Evolutionary conservation across 768 basidiomycete species (phyloP).

Genomic region (Termitomyces heimii): DNA sequence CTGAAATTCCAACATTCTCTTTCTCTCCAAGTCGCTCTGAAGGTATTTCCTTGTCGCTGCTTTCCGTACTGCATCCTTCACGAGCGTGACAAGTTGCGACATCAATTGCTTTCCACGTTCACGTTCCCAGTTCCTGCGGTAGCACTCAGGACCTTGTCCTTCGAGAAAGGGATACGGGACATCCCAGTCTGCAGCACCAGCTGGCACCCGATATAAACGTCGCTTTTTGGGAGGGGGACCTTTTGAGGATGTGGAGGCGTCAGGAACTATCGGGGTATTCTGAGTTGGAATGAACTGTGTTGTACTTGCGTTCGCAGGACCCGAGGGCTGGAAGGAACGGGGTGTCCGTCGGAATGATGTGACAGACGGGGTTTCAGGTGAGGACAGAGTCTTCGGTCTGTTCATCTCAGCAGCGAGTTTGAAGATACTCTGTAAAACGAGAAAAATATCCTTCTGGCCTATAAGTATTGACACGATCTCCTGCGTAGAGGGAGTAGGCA

Average conservation of each 20-base stretch:
- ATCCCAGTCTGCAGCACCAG: constrained; percentile 80
- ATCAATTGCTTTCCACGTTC: constrained; percentile 60
- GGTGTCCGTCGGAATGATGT: constrained; percentile 11
- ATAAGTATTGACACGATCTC: constrained; percentile 57
- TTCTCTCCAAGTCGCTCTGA: constrained; percentile 12
- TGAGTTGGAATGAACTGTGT: neutral
- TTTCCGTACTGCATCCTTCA: constrained; percentile 55
- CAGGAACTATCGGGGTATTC: neutral
- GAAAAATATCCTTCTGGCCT: constrained; percentile 61
- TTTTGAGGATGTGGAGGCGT: neutral
- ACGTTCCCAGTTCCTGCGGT: constrained; percentile 57
- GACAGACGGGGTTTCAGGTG: constrained; percentile 3
- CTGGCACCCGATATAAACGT: constrained; percentile 63
- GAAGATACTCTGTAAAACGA: constrained; percentile 56
- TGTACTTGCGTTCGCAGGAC: neutral
- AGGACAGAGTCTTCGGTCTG: neutral
- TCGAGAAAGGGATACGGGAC: constrained; percentile 71
- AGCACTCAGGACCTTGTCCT: constrained; percentile 68
- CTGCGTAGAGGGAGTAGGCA: constrained; percentile 47
- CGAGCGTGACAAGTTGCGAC: constrained; percentile 51
- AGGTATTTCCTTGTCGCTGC: constrained; percentile 52
- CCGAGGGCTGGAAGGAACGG: constrained; percentile 4
- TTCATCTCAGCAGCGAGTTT: constrained; percentile 44
- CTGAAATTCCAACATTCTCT: neutral
- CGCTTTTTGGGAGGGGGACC: constrained; percentile 48